A percentile compares a stretch with the other conserved stretches of the same genome.
Conservation (phyloP, 495 filamentous ascomycete genomes). For the Pseudomonodictys pantanalensis region DNA sequence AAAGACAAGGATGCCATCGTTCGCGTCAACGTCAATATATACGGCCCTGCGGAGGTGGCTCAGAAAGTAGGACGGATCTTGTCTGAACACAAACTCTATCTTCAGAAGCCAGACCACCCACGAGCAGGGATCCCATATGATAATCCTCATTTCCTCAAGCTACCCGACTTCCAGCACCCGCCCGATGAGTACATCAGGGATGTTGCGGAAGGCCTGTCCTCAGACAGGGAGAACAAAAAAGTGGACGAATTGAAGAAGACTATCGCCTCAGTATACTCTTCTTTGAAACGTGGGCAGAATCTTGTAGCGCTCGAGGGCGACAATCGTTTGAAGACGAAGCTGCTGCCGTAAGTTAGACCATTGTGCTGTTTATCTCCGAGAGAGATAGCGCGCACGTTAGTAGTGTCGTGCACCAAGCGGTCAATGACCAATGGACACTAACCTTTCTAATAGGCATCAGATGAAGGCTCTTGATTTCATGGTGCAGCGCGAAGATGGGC, state of each 20-base stretch:
- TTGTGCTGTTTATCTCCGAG: no score
- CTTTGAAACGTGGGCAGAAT: conserved; percentile 4
- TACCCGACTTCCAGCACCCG: conserved; percentile 11
- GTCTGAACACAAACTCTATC: conserved; percentile 11
- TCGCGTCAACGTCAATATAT: conserved; percentile 22
- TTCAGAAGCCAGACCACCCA: conserved; percentile 15
- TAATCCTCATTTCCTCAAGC: conserved; percentile 25
- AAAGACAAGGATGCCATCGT: conserved; percentile 21
- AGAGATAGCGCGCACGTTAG: no score
- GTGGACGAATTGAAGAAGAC: conserved; percentile 6
- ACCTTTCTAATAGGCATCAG: conserved; percentile 8
- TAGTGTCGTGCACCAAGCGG: no score
- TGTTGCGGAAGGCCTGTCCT: neutral
- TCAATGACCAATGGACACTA: no score
- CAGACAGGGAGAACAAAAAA: neutral
- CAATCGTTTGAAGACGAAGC: neutral
- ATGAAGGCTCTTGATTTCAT: conserved; percentile 9
- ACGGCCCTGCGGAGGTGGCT: conserved; percentile 2
- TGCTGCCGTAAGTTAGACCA: no score
- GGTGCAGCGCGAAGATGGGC: conserved; percentile 1
- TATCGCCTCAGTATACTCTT: conserved; percentile 7
- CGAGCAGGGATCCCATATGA: conserved; percentile 4
- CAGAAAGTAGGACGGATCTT: conserved; percentile 4
- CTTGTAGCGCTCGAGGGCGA: conserved; percentile 8
- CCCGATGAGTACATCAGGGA: neutral